Base-by-base conservation (phyloP, 345 rosid genomes). In the Citrus hindsii region DNA sequence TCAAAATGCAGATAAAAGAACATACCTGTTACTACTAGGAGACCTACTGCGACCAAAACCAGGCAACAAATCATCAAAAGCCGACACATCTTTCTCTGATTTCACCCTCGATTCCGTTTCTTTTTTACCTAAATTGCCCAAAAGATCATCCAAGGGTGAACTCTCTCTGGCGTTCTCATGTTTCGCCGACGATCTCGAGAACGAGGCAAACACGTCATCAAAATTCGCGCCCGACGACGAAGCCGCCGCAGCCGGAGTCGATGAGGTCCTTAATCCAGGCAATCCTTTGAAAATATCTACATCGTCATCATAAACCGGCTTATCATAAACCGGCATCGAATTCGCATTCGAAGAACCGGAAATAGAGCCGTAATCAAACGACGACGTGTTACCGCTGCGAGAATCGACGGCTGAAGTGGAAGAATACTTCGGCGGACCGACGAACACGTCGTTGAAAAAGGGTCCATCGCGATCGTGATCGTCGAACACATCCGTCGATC, bases 231-330 rank as follows among this genome's bases (percentile, higher is more conserved):
- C 59, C 28, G 89, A 77, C 4, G 85, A 13, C 24, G 82, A 72
- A 12, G 71, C 42, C 1, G 63, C 14, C 13, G 59, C 6, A n/a
- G 58, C 27, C 13, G 60, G 13, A 0, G 63, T 37, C 38, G 91
- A 80, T 3, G 91, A 82, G 76, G 80, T 83, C 83, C 84, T 87
- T 37, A 92, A 62, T 80, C 92, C 93, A n/a, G 94, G 91, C 81
- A 92, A 77, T 21, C 92, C 88, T 33, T 88, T 87, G 55, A 87
- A 92, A 12, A 89, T 82, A 80, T 92, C 51, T 13, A 46, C 16
- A 46, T 46, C 95, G 19, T 92, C 97, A 46, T 91, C 95, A 65
- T 90, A 92, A 6, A 92, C 88, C 16, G 97, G 97, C 84, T 87
- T 88, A 74, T 92, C 97, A 62, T 65, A 92, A 1, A 89, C 89